Evolutionary conservation across 2,329 filamentous ascomycete species (phyloP), one percentile per base, ranked within the genome.

Genomic region (Alternaria tenuissima): DNA sequence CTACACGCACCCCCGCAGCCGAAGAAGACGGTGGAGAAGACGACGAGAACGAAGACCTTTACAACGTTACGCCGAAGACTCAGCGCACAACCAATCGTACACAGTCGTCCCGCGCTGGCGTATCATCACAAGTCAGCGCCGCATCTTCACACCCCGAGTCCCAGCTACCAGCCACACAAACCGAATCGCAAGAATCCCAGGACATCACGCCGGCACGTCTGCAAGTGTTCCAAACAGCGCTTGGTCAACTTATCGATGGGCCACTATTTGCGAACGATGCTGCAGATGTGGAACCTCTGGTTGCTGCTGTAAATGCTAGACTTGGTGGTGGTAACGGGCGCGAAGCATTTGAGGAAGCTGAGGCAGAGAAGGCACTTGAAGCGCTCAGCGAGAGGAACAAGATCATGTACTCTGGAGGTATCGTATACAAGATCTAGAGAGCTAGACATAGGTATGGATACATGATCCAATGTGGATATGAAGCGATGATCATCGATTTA

Each of bases 231-330:
- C 89, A 92, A 55, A 87, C 87, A 11, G 87, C 91, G 2, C 84
- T 99, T 3, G 95, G 95, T 24, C 91, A 92, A 70, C 84, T 99
- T 55, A 89, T 97, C 72, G 90, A 90, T 70, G 90, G 91, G 0
- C 85, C 87, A 12, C 79, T 99, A n/a, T 99, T 99, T 76, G 88
- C 89, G 32, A 92, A 96, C 62, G 95, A 98, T 72, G 88, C 89
- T 18, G 93, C 93, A 14, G 86, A 90, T 62, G 85, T 97, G 2
- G 87, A 89, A 63, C 87, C 87, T 26, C 85, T 99, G 32, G 85
- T 97, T 18, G 85, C 85, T 4, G 91, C 91, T 8, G 91, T 99
- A 52, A 99, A 99, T 76, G 82, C 81, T 4, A 87, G 88, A 69
- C 70, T 97, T 47, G 84, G 86, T 14, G 85, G 85, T 5, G 87